These are phyloP conservation scores for Candida arabinofermentans DNA, from an alignment of 805 yeast genomes.

Conservation along the genomic window DNA sequence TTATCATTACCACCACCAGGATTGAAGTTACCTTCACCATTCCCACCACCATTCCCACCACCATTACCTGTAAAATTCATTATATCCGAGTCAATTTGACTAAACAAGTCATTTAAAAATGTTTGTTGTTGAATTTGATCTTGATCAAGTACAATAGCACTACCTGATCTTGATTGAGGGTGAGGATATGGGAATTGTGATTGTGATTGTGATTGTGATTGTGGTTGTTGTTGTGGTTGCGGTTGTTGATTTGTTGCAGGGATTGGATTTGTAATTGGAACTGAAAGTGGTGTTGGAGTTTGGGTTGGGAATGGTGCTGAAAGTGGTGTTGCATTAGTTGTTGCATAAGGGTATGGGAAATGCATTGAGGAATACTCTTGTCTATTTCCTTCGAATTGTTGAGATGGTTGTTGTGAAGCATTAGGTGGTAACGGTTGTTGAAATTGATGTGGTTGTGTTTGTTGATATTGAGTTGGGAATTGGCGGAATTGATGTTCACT, in stretches of 20 bases:
- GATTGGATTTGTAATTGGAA: neutral
- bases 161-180: constrained; percentile 1
- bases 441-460: constrained; percentile 16
- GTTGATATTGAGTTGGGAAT: neutral
- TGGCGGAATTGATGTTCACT: neutral
- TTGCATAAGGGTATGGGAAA: too few species aligned
- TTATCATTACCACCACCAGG: neutral
- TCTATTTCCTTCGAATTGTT: neutral
- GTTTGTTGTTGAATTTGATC: constrained; percentile 19
- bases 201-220: neutral
- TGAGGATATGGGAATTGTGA: neutral
- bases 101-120: constrained; percentile 26
- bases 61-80: constrained; percentile 19
- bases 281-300: neutral
- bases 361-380: neutral
- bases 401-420: neutral
- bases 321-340: neutral
- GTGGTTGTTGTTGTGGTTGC: too few species aligned
- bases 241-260: neutral
- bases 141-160: neutral
- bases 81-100: constrained; percentile 31
- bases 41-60: neutral
- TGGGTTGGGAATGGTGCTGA: neutral
- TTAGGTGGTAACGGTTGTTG: neutral
- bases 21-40: constrained; percentile 6